Base-by-base conservation (phyloP, 441 rosid genomes). In the Eutrema salsugineum region DNA sequence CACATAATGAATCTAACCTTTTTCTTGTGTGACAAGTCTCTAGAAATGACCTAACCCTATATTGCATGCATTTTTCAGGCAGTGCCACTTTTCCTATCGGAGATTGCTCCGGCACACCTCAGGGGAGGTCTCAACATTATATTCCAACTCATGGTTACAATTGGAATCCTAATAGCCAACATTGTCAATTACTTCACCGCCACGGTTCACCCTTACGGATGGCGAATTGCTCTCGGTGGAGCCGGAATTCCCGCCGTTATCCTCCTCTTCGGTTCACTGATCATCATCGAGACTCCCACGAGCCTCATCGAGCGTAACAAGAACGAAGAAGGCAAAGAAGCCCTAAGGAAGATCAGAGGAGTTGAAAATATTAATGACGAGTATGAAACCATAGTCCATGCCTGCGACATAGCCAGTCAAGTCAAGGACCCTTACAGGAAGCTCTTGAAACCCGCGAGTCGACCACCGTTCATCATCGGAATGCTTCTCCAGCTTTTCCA, bases 71-170 rank as follows among this genome's bases (percentile, higher is more conserved):
- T 8, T 24, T 61, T 68, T 5, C 84, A 87, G 89, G 89, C 94
- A 0, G 94, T 86, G 10, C 93, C 91, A 0, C 77, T 88, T 17
- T 88, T 84, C 75, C 75, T 88, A 5, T 86, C 91, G 4, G 91
- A 86, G 76, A 59, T 87, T 30, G 94, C 91, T 59, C 89, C 89
- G 0, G 63, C 90, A 0, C 82, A 63, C 27, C 63, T 83, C 49
- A 71, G 94, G 8, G 90, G 94, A 48, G 85, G 87, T 2, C 84
- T 87, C 39, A 85, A 85, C 86, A 85, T 87, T 28, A 64, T 73
- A 20, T 88, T 88, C 82, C 91, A 88, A 46, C 86, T 88, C 46
- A 85, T 85, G 68, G 71, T 86, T 5, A 86, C 91, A 0, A 85
- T 85, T 14, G 94, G 91, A n/a, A 83, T 86, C 59, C 76, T 88